A percentile compares a stretch with the other conserved stretches of the same genome.
Conservation (phyloP, 106 monocot genomes). For the Platanthera zijinensis region DNA sequence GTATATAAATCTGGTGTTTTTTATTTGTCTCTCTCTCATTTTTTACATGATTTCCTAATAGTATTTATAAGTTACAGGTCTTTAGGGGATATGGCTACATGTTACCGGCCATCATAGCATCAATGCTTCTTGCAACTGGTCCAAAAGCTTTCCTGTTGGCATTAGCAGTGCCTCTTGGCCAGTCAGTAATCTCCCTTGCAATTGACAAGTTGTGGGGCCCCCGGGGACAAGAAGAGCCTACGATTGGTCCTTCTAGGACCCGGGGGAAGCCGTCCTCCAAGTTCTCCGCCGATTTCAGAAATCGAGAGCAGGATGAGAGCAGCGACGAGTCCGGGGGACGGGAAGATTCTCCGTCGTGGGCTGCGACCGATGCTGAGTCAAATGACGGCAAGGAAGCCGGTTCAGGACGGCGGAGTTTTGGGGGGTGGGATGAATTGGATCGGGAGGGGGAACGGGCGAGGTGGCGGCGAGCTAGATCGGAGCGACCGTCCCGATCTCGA, state of each 20-base stretch:
- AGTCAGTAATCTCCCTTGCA: slow-evolving; percentile 62
- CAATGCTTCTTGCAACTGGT: slow-evolving; percentile 69
- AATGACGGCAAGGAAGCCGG: neutral
- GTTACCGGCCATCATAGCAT: slow-evolving; percentile 69
- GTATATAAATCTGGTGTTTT: too few relatives aligned
- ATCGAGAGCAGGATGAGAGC: slow-evolving; percentile 19
- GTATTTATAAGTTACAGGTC: slow-evolving; percentile 30
- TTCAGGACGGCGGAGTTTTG: slow-evolving; percentile 18
- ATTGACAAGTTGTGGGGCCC: slow-evolving; percentile 65
- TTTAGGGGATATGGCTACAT: slow-evolving; percentile 74
- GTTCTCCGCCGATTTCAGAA: slow-evolving; percentile 14
- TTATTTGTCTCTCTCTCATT: too few relatives aligned
- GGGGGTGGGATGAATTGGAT: slow-evolving; percentile 88
- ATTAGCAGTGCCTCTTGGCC: slow-evolving; percentile 73
- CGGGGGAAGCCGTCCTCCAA: slow-evolving; percentile 30
- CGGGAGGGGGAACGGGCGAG: slow-evolving; percentile 2
- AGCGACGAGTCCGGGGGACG: neutral
- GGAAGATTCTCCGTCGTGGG: slow-evolving; percentile 49
- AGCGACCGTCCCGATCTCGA: neutral
- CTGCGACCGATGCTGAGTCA: slow-evolving; percentile 2
- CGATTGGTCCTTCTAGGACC: slow-evolving; percentile 11
- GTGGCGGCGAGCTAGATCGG: neutral
- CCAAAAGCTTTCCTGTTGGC: slow-evolving; percentile 90
- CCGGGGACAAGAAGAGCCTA: slow-evolving; percentile 13
- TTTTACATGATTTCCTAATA: too few relatives aligned